Conservation (phyloP, 2,329 filamentous ascomycete species). For the Tolypocladium guangdongense region DNA sequence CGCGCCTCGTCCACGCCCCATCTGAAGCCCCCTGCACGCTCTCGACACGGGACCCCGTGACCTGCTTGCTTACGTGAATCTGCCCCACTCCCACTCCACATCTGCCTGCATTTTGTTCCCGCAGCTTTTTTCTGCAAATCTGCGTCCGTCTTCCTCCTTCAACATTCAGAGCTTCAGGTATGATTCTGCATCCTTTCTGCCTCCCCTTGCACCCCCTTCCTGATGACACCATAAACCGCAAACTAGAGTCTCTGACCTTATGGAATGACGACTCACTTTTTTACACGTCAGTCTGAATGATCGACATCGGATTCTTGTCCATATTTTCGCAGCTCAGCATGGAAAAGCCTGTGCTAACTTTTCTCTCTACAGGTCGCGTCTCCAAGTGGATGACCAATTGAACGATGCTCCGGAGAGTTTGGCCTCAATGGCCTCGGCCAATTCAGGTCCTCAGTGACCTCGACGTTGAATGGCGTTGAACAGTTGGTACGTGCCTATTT, state of each 20-base stretch:
- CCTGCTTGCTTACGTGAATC: constrained; percentile 10
- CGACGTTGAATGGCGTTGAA: not conserved
- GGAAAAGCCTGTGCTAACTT: constrained; percentile 14
- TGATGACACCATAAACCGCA: constrained; percentile 84
- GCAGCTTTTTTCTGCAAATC: constrained; percentile 16
- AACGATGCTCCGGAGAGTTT: not conserved
- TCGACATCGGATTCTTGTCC: not conserved
- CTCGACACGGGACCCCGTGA: constrained; percentile 21
- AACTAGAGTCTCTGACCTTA: constrained; percentile 97
- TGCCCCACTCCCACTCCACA: constrained; percentile 4
- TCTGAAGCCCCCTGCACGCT: constrained; percentile 9
- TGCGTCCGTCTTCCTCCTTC: constrained; percentile 9
- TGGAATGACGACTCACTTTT: constrained; percentile 74
- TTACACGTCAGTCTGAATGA: constrained; percentile 89
- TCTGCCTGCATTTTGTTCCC: constrained; percentile 14
- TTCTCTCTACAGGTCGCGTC: not conserved
- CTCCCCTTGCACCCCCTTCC: constrained; percentile 18
- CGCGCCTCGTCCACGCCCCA: not conserved
- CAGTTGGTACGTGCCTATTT: constrained; percentile 18
- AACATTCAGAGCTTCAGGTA: constrained; percentile 15
- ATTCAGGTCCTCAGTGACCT: not conserved
- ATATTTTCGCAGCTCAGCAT: constrained; percentile 5
- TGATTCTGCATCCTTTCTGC: constrained; percentile 6
- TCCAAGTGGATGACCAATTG: constrained; percentile 5
- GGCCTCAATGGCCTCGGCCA: not conserved